Base-by-base conservation (phyloP, 441 rosid species). In the Jatropha podagrica region DNA sequence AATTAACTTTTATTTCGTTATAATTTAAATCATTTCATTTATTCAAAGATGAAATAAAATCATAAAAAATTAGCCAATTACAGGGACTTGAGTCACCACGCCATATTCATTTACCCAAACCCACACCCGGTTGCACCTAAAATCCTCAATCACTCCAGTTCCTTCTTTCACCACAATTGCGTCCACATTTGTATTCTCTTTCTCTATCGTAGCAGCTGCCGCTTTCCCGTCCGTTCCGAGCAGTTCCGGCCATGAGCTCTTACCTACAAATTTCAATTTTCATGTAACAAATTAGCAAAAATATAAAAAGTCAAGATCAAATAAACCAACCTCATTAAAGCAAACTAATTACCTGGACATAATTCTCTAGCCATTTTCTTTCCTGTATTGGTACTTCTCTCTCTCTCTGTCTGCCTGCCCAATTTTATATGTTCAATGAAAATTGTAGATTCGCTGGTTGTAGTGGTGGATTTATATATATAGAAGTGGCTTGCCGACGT, bases 181-280 rank as follows among this genome's bases (percentile, higher is more conserved):
- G 2, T 76, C 1, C 7, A 86, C 85, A 3, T 23, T 52, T 12
- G 14, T 58, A 52, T 88, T 90, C 80, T 86, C 90, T 49, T 73
- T 78, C 77, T 83, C 83, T 5, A 82, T 76, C 15, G 66, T 76
- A 32, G 80, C 76, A 7, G 82, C 91, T 10, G 93, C 90, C 2
- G 14, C 79, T 27, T 86, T 78, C 37, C 92, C 88, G 4, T 72
- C 82, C 14, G 46, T 52, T 26, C 89, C 85, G 13, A 83, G 55
- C 52, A 90, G 86, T 84, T 90, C 92, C 27, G 86, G 92, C 86
- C 92, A 85, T 9, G 82, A 52, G 58, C 14, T 54, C 58, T 54
- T 54, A 37, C 59, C 71, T 68, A 58, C 7, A 51, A 51, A 32
- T 32, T 32, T 32, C 32, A 32, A 32, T 32, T 32, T 32, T 2